phyloP scores from a whole-genome alignment of 108 stramenopile species.

The Conticribra weissflogii region DNA sequence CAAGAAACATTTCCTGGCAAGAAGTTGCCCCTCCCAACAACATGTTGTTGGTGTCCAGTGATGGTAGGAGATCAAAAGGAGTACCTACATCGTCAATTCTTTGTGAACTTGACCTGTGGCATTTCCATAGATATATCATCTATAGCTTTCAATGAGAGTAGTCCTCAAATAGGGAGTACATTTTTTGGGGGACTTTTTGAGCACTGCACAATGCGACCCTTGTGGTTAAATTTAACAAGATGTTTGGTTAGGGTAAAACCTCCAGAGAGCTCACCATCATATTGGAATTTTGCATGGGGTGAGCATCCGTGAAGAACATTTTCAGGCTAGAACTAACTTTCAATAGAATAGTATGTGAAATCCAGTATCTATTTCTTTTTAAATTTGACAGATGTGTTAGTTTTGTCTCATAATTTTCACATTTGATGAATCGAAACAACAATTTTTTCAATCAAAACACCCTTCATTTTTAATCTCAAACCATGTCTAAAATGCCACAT shows the following conservation, averaged over 20 bases:
- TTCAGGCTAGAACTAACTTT: too few relatives aligned
- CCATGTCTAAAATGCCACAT: too few relatives aligned
- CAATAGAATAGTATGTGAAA: too few relatives aligned
- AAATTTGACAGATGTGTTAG: too few relatives aligned
- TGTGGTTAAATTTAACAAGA: not conserved
- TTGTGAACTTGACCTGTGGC: not conserved
- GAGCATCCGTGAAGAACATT: too few relatives aligned
- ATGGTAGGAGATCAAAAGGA: not conserved
- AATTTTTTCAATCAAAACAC: too few relatives aligned
- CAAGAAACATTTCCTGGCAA: not conserved
- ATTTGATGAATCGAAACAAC: too few relatives aligned
- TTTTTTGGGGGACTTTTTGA: not conserved
- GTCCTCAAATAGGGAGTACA: not conserved
- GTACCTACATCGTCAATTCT: not conserved
- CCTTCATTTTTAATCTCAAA: too few relatives aligned
- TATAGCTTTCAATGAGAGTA: not conserved
- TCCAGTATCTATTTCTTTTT: too few relatives aligned
- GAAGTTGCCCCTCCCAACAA: not conserved
- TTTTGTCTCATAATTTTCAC: too few relatives aligned
- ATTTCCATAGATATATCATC: not conserved
- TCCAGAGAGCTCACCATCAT: not conserved
- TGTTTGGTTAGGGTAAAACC: not conserved
- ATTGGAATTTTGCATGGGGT: not conserved
- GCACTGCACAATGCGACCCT: not conserved
- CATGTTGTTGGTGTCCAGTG: not conserved